Conservation (phyloP, 495 filamentous ascomycete species). For the Lasiosphaeria ovina region DNA sequence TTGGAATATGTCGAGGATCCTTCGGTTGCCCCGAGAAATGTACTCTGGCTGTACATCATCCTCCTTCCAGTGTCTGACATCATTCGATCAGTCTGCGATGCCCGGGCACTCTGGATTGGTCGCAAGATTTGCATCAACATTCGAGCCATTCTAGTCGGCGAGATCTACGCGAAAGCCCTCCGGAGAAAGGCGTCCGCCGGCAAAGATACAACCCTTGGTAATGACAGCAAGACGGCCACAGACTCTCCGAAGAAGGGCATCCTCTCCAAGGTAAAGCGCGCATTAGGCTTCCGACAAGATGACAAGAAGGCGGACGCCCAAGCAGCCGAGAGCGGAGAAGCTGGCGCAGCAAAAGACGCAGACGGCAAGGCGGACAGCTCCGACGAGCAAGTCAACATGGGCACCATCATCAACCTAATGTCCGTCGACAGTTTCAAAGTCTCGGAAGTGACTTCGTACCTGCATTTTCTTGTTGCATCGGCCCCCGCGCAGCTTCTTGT, state of each 20-base stretch:
- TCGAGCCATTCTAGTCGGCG: conserved; percentile 92
- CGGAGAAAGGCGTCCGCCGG: conserved; percentile 82
- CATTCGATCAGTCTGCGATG: conserved; percentile 73
- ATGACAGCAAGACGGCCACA: conserved; percentile 40
- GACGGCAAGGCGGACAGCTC: conserved; percentile 42
- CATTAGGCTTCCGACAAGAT: conserved; percentile 60
- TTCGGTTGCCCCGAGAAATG: conserved; percentile 71
- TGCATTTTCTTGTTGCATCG: conserved; percentile 85
- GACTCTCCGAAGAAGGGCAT: conserved; percentile 46
- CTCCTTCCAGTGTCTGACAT: conserved; percentile 79
- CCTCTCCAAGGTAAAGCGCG: conserved; percentile 41
- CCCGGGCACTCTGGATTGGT: conserved; percentile 90
- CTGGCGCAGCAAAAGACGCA: conserved; percentile 33
- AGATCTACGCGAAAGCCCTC: conserved; percentile 97
- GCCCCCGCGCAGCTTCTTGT: conserved; percentile 81
- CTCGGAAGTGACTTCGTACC: conserved; percentile 84
- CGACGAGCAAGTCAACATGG: conserved; percentile 80
- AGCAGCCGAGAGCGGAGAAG: conserved; percentile 26
- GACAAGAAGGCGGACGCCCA: conserved; percentile 33
- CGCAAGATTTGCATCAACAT: conserved; percentile 90
- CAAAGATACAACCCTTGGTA: conserved; percentile 64
- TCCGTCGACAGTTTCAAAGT: conserved; percentile 99
- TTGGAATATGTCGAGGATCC: conserved; percentile 91
- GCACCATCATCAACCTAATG: conserved; percentile 99
- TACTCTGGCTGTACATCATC: conserved; percentile 94